These are phyloP conservation scores for Nitzschia putrida DNA, from an alignment of 108 stramenopile genomes.

Conservation along the genomic window DNA sequence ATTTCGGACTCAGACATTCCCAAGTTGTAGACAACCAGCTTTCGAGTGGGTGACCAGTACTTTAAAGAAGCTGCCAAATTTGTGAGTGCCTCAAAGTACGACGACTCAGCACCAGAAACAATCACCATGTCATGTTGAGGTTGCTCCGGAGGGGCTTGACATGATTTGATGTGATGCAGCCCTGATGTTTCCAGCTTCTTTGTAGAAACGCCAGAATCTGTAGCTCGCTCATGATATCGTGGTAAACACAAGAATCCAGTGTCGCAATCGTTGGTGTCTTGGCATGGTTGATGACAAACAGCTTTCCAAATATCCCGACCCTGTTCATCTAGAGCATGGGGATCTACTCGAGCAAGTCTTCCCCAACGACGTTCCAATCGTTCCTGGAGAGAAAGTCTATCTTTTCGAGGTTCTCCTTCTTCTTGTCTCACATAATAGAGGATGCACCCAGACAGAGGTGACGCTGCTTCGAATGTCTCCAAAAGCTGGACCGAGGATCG, in stretches of 20 bases:
- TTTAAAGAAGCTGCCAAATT: constrained; percentile 37
- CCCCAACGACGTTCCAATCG: constrained; percentile 18
- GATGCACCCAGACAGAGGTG: constrained; percentile 14
- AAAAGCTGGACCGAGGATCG: constrained; percentile 4
- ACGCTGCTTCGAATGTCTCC: not conserved
- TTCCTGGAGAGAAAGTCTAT: not conserved
- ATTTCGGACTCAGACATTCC: constrained; percentile 21
- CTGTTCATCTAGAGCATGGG: not conserved
- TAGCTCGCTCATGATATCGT: not conserved
- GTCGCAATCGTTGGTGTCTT: constrained; percentile 25
- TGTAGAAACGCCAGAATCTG: not conserved
- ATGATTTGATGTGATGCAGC: not conserved
- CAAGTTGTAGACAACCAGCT: constrained; percentile 40
- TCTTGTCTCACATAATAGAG: constrained; percentile 1
- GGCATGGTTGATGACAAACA: constrained; percentile 17
- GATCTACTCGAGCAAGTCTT: constrained; percentile 26
- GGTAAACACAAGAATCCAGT: constrained; percentile 4
- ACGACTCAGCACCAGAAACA: constrained; percentile 27
- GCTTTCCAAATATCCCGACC: constrained; percentile 12
- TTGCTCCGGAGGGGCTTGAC: not conserved
- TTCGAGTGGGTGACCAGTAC: constrained; percentile 33
- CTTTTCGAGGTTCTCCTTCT: not conserved
- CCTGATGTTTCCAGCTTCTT: not conserved
- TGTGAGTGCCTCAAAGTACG: constrained; percentile 28
- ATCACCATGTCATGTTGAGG: constrained; percentile 18